phyloP scores from a whole-genome alignment of 768 basidiomycete genomes.

The Trametes sanguinea region DNA sequence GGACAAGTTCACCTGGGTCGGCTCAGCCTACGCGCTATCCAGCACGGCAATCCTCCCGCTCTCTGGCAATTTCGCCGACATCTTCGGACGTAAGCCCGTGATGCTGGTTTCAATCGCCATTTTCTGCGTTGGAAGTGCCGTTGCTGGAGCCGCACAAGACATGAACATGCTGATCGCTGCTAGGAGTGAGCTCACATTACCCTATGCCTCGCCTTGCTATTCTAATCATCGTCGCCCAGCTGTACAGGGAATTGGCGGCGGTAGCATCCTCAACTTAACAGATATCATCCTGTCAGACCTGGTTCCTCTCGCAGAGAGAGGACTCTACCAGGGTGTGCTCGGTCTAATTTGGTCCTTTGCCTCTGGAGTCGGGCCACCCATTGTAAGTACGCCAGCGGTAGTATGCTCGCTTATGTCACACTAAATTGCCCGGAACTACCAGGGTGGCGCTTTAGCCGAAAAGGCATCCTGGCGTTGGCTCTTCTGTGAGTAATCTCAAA shows the following conservation, averaged over 20 bases:
- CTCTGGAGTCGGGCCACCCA: background rate
- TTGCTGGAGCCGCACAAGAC: conserved; percentile 39
- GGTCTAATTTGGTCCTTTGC: background rate
- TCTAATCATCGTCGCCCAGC: background rate
- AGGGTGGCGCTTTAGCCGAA: conserved; percentile 31
- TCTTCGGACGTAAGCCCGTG: conserved; percentile 36
- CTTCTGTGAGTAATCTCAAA: conserved; percentile 16
- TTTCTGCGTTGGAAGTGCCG: conserved; percentile 40
- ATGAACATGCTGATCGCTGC: conserved; percentile 44
- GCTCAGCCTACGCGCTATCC: conserved; percentile 35
- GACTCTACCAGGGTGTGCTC: conserved; percentile 31
- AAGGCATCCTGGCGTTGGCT: conserved; percentile 22
- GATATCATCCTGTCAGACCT: conserved; percentile 24
- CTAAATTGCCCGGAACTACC: too few relatives aligned
- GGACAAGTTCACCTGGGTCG: conserved; percentile 23
- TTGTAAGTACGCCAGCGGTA: background rate
- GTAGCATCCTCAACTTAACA: conserved; percentile 17
- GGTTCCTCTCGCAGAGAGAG: conserved; percentile 23
- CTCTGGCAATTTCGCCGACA: conserved; percentile 32
- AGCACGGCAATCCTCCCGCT: conserved; percentile 36
- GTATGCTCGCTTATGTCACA: background rate
- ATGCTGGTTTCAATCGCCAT: conserved; percentile 32
- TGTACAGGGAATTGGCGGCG: conserved; percentile 24
- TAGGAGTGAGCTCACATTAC: conserved; percentile 13
- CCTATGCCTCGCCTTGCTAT: background rate